Evolutionary conservation across 2,329 filamentous ascomycete genomes (phyloP).

Genomic region (Plectosphaerella cucumerina): DNA sequence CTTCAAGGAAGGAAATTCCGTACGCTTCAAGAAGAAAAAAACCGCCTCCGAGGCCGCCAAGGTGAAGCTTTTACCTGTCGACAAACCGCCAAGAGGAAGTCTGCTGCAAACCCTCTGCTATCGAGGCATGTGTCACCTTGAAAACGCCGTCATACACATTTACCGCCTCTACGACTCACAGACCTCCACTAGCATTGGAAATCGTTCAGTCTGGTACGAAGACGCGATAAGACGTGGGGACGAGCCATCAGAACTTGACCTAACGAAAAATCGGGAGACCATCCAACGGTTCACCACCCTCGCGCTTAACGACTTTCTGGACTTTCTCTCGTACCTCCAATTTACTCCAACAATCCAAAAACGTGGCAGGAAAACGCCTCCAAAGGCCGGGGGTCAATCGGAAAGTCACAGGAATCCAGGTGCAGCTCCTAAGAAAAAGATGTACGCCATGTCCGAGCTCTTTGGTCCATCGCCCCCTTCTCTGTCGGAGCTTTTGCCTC

Average conservation of each 20-base stretch:
- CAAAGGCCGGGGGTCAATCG: conserved; percentile 2
- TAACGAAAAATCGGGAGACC: conserved; percentile 53
- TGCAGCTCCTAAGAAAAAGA: conserved; percentile 25
- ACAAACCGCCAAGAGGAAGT: too few relatives aligned
- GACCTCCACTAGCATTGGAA: too few relatives aligned
- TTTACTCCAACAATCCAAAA: conserved; percentile 64
- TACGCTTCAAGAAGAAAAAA: too few relatives aligned
- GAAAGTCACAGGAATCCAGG: neutral
- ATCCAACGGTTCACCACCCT: conserved; percentile 73
- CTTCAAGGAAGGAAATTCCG: too few relatives aligned
- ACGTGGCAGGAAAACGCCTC: neutral
- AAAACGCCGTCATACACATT: too few relatives aligned
- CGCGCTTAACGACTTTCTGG: conserved; percentile 69
- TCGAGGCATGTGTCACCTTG: too few relatives aligned
- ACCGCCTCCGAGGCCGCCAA: too few relatives aligned
- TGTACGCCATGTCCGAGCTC: conserved; percentile 53
- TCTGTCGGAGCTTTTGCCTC: conserved; percentile 63
- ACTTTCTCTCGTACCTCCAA: conserved; percentile 70
- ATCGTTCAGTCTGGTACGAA: too few relatives aligned
- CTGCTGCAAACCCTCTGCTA: too few relatives aligned
- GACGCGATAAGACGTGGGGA: conserved; percentile 12
- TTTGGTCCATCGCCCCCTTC: conserved; percentile 65
- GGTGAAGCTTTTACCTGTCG: too few relatives aligned
- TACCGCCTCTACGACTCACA: too few relatives aligned
- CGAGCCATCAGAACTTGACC: conserved; percentile 35